These are phyloP conservation scores for Pichia cactophila DNA, from an alignment of 1,139 yeast genomes.

Conservation along the genomic window DNA sequence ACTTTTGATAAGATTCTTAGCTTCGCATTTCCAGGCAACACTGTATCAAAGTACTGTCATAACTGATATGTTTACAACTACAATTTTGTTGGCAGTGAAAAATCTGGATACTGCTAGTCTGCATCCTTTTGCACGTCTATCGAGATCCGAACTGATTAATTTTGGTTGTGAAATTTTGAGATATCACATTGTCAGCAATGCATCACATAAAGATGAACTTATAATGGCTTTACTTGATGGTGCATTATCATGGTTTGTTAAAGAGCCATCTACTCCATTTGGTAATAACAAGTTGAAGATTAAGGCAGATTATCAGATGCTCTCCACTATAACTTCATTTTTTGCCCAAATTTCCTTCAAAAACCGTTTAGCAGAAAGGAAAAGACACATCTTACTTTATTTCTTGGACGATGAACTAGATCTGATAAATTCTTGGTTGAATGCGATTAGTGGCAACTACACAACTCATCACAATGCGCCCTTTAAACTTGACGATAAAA, in stretches of 20 bases:
- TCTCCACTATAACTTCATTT: slow-evolving; percentile 43
- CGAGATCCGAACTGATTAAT: slow-evolving; percentile 65
- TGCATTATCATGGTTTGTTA: slow-evolving; percentile 71
- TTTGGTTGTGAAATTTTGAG: slow-evolving; percentile 61
- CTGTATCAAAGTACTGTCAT: slow-evolving; percentile 66
- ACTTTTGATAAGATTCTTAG: slow-evolving; percentile 57
- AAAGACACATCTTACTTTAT: slow-evolving; percentile 45
- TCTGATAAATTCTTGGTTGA: slow-evolving; percentile 70
- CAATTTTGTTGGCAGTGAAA: slow-evolving; percentile 51
- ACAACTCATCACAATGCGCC: slow-evolving; percentile 25
- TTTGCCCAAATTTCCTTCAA: slow-evolving; percentile 13
- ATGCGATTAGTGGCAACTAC: slow-evolving; percentile 50
- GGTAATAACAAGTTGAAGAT: slow-evolving; percentile 75
- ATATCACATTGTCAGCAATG: slow-evolving; percentile 43
- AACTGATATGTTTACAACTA: slow-evolving; percentile 59
- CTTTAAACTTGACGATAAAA: slow-evolving; percentile 32
- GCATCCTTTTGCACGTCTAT: slow-evolving; percentile 75
- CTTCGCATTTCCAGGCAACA: slow-evolving; percentile 80
- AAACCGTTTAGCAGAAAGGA: slow-evolving; percentile 27
- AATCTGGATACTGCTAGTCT: slow-evolving; percentile 54
- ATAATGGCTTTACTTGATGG: slow-evolving; percentile 54
- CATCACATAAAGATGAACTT: slow-evolving; percentile 39
- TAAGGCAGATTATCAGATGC: slow-evolving; percentile 57
- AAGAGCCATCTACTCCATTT: slow-evolving; percentile 62
- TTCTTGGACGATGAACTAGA: slow-evolving; percentile 74